Evolutionary conservation across 2,329 filamentous ascomycete species (phyloP).

Genomic region (Paecilomyces sp.): DNA sequence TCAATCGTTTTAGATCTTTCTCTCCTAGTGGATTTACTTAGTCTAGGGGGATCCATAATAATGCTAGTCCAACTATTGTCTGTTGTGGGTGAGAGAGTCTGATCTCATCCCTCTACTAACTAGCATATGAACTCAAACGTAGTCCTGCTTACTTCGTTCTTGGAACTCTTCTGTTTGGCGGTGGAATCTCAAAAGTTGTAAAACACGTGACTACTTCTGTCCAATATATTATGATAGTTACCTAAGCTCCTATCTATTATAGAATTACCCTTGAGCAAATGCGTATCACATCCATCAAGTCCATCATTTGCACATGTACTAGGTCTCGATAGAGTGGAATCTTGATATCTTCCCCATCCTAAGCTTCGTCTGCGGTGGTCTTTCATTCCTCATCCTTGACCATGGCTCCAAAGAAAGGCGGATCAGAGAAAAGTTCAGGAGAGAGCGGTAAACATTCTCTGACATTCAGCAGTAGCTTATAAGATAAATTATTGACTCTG

Average conservation of each 20-base stretch:
- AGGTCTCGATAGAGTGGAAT: not conserved
- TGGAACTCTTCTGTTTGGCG: not conserved
- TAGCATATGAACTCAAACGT: not conserved
- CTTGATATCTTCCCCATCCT: not conserved
- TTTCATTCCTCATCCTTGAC: conserved; percentile 3
- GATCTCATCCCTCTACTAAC: not conserved
- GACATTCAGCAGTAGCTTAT: not conserved
- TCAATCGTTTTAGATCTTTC: conserved; percentile 5
- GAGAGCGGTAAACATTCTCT: conserved; percentile 21
- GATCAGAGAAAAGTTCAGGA: conserved; percentile 20
- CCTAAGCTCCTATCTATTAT: not conserved
- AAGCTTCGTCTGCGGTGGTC: too few species aligned
- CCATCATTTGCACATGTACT: not conserved
- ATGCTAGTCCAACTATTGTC: not conserved
- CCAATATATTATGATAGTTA: not conserved
- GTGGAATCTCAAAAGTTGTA: not conserved
- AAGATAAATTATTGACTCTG: conserved; percentile 1
- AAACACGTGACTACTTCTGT: not conserved
- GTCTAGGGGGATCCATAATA: not conserved
- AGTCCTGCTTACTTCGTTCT: not conserved
- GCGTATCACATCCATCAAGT: not conserved
- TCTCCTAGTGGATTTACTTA: conserved; percentile 2
- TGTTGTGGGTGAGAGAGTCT: not conserved
- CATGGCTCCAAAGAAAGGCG: conserved; percentile 36
- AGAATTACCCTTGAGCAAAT: not conserved